Base-by-base conservation (phyloP, 345 rosid species). In the Pistacia atlantica region DNA sequence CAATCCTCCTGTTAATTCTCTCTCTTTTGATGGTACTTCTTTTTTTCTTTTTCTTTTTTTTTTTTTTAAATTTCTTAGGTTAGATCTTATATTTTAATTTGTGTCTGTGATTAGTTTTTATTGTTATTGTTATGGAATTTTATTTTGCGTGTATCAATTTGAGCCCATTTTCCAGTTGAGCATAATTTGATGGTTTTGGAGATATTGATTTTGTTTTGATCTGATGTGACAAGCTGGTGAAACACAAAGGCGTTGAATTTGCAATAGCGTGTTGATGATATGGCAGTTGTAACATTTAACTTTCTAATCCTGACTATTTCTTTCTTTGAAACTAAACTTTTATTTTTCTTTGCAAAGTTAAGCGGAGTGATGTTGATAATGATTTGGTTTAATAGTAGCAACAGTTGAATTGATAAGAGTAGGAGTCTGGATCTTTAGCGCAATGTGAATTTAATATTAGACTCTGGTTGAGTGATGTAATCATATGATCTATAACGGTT, bases 1-100 rank as follows among this genome's bases (percentile, higher is more conserved):
- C 84, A 85, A 93, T 54, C 98, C 97, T 80, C 97, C 99, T 8
- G 95, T 95, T 79, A 95, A 95, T 84, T 86, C 99, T 59, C 98
- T 95, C 42, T 90, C 97, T 2, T 80, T 82, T 8, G 96, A 95
- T 76, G 94, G 98, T 95, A 85, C 28, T 54, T 54, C 69, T 60
- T 48, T 13, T 25, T 25, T 25, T 25, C 4, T 46, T 1, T 33
- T 5, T 49, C 18, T 57, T 38, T 65, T 33, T 54, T 56, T 48
- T 57, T 38, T 65, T 33, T 54, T 56, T 48, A 52, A 28, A 45
- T 75, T 72, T 48, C 42, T 38, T 2, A 38, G 2, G 65, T 46
- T 52, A 72, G 10, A n/a, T 64, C 54, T 31, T 2, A 0, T 72
- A 14, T 22, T 4, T 20, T 25, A 25, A 25, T 25, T 25, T 25